Percentiles rank a stretch among this genome's conserved stretches.
These are phyloP conservation scores for Paramecium bursaria DNA, from an alignment of 73 alveolate species.

Conservation along the genomic window DNA sequence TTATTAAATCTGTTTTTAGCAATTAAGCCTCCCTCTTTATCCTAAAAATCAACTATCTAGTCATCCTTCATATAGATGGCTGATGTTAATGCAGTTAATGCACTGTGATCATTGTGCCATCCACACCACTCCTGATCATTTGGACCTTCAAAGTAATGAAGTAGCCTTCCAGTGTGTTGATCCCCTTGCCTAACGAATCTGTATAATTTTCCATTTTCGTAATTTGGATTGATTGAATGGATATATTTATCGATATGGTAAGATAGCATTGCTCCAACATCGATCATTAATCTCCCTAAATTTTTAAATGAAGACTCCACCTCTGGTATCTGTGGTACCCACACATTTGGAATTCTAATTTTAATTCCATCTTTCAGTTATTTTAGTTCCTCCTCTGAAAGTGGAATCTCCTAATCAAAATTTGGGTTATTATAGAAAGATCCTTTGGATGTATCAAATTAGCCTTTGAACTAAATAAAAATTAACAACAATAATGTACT, in stretches of 20 bases:
- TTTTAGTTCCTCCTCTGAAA: slow-evolving; percentile 31
- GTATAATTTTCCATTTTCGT: slow-evolving; percentile 70
- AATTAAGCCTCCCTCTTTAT: slow-evolving; percentile 77
- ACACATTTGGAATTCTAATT: slow-evolving; percentile 65
- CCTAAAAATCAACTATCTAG: slow-evolving; percentile 64
- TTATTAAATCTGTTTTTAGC: slow-evolving; percentile 79
- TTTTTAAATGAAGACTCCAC: slow-evolving; percentile 76
- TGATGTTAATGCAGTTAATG: slow-evolving; percentile 81
- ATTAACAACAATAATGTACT: too few relatives aligned
- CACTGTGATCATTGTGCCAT: slow-evolving; percentile 88
- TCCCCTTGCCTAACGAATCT: slow-evolving; percentile 64
- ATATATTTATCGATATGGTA: slow-evolving; percentile 78
- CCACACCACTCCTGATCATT: slow-evolving; percentile 82
- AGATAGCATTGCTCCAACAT: slow-evolving; percentile 77
- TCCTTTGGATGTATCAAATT: slow-evolving; percentile 80
- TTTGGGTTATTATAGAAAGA: slow-evolving; percentile 83
- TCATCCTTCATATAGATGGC: slow-evolving; percentile 78
- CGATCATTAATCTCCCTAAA: slow-evolving; percentile 70
- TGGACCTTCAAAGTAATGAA: slow-evolving; percentile 81
- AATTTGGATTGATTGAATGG: slow-evolving; percentile 46
- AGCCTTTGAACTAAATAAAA: slow-evolving; percentile 75
- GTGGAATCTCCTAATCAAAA: slow-evolving; percentile 61
- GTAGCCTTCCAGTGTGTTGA: slow-evolving; percentile 78
- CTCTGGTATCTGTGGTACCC: slow-evolving; percentile 79
- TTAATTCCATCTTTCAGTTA: slow-evolving; percentile 33